Evolutionary conservation across 1,139 yeast genomes (phyloP), one percentile per base, ranked within the genome.

Genomic region (Taphrina deformans): DNA sequence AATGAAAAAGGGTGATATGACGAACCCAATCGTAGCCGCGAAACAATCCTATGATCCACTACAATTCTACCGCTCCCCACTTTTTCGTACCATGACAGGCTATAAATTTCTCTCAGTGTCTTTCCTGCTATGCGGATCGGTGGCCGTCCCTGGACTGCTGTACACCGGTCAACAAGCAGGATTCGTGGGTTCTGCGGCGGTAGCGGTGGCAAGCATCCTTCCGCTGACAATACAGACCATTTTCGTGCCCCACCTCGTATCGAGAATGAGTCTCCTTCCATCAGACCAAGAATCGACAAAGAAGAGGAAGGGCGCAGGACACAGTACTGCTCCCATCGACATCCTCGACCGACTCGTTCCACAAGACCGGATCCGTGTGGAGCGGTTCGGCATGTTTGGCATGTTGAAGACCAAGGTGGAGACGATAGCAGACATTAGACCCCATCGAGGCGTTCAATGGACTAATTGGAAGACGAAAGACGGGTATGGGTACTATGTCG

Each of bases 41-140:
- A 29, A 26, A 26, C 21, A 16, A 27, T 2, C 53, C 5, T 16
- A 31, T 27, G 63, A 59, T 38, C 63, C 63, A 7, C 46, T 35
- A 24, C 63, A 48, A 16, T 35, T 59, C 63, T 59, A 59, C 56
- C 44, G 56, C 12, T 21, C 56, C n/a, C 63, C 63, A 16, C 38
- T 38, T 10, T 38, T 59, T 12, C 55, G 56, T 2, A 59, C 63
- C 31, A 51, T 59, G 31, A 24, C 56, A 23, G 63, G 63, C 40
- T 50, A 48, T 31, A 59, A 59, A 35, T 31, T 59, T 23, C 41
- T 59, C 14, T 48, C 63, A 3, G 63, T 53, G 16, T 31, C 63
- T 7, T 27, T 59, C 16, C 35, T 59, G 33, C 56, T 41, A 18
- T 59, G 63, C 21, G 63, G 63, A 41, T 27, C 56, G 18, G 26